A percentile compares a stretch with the other conserved stretches of the same genome.
Conservation (phyloP, 2,329 filamentous ascomycete species). For the Cladophialophora exuberans region DNA sequence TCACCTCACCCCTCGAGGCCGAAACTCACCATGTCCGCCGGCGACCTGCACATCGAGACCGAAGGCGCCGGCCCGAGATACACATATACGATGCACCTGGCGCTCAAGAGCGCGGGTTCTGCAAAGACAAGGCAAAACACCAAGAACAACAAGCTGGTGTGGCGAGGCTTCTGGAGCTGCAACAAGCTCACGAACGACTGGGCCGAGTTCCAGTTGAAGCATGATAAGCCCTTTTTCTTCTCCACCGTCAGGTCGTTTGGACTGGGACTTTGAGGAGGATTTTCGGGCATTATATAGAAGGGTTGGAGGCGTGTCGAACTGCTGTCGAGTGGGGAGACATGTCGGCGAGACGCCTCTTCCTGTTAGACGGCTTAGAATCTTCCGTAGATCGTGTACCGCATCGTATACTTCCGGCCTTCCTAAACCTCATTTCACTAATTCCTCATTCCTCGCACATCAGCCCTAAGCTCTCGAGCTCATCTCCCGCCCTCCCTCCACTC, state of each 20-base stretch:
- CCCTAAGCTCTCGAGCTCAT: neutral
- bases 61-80: conserved; percentile 81
- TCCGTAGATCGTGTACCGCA: no score
- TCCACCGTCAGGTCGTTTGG: conserved; percentile 65
- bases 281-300: no score
- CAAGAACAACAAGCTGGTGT: conserved; percentile 83
- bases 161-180: conserved; percentile 91
- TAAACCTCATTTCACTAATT: no score
- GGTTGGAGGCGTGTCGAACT: no score
- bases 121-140: conserved; percentile 57
- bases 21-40: conserved; percentile 34
- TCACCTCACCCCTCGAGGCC: conserved; percentile 34
- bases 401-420: no score
- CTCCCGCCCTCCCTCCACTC: conserved; percentile 7
- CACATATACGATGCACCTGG: conserved; percentile 79
- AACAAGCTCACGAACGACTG: conserved; percentile 89
- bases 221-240: conserved; percentile 65
- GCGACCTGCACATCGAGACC: conserved; percentile 80
- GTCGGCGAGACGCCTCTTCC: no score
- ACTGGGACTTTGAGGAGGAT: conserved; percentile 37
- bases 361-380: no score
- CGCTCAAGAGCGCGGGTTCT: conserved; percentile 62
- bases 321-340: no score
- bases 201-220: conserved; percentile 73
- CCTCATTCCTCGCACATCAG: no score